phyloP scores from a whole-genome alignment of 441 rosid species.

The Syzygium malaccense region DNA sequence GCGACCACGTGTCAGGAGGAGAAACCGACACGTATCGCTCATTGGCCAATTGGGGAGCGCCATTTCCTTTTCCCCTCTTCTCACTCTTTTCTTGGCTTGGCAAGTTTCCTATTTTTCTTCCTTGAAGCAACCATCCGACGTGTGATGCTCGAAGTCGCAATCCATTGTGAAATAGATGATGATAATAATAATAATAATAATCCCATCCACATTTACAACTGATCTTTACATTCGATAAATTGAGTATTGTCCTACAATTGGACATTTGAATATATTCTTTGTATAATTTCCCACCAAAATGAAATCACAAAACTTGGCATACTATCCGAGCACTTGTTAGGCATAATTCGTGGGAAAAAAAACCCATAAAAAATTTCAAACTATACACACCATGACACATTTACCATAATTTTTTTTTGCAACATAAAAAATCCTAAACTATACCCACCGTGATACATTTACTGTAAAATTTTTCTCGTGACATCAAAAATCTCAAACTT shows the following conservation, averaged over 20 bases:
- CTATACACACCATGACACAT: rapidly evolving
- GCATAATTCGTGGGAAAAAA: too few relatives aligned
- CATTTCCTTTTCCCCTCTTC: not conserved
- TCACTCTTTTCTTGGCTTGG: not conserved
- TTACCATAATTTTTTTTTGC: too few relatives aligned
- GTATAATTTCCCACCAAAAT: not conserved
- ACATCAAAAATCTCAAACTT: too few relatives aligned
- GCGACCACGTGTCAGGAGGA: not conserved
- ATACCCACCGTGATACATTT: too few relatives aligned
- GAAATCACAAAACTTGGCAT: not conserved
- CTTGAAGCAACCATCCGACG: not conserved
- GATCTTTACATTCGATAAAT: not conserved
- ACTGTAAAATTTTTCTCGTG: too few relatives aligned
- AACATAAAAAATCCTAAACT: too few relatives aligned
- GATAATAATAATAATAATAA: not conserved
- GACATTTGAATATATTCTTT: not conserved
- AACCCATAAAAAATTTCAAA: too few relatives aligned
- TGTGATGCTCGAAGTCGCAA: not conserved
- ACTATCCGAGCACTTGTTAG: not conserved
- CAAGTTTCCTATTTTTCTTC: not conserved
- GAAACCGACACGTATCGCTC: not conserved
- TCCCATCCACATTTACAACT: not conserved
- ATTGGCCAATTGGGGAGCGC: not conserved
- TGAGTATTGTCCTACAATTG: not conserved
- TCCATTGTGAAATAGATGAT: not conserved